A percentile compares a stretch with the other conserved stretches of the same genome.
phyloP scores from a whole-genome alignment of 176 grass and related monocot genomes.

The Puya raimondii region DNA sequence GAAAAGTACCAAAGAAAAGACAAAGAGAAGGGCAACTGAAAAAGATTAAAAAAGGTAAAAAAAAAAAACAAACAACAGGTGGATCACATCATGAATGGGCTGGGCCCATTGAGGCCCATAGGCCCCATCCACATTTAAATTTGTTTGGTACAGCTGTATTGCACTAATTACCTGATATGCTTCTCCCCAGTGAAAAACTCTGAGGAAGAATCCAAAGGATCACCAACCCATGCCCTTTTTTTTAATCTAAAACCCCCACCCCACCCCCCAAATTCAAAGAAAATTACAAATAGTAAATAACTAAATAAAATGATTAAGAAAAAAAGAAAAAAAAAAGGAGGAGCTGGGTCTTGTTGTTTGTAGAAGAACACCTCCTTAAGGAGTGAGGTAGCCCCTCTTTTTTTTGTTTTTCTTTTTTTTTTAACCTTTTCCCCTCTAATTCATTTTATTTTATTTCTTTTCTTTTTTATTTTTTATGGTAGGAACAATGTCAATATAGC shows the following conservation, averaged over 20 bases:
- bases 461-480: slow-evolving; percentile 14
- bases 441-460: slow-evolving; percentile 1
- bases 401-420: background rate
- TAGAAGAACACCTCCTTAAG: slow-evolving; percentile 12
- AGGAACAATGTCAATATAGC: slow-evolving; percentile 32
- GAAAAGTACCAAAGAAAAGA: too few species aligned
- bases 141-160: slow-evolving; percentile 34
- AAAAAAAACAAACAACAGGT: too few species aligned
- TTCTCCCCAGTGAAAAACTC: slow-evolving; percentile 7
- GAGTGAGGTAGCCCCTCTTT: slow-evolving; percentile 28
- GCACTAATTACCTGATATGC: slow-evolving; percentile 21
- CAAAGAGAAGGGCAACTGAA: too few species aligned
- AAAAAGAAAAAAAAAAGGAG: background rate
- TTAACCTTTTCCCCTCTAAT: background rate
- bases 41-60: too few species aligned
- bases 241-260: background rate
- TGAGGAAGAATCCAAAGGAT: slow-evolving; percentile 1
- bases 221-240: background rate
- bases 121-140: slow-evolving; percentile 8
- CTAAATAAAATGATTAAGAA: background rate
- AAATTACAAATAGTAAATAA: background rate
- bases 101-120: background rate
- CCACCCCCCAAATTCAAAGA: background rate
- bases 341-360: background rate
- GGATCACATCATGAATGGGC: too few species aligned